phyloP scores from a whole-genome alignment of 306 rosid genomes.

The Neltuma alba region DNA sequence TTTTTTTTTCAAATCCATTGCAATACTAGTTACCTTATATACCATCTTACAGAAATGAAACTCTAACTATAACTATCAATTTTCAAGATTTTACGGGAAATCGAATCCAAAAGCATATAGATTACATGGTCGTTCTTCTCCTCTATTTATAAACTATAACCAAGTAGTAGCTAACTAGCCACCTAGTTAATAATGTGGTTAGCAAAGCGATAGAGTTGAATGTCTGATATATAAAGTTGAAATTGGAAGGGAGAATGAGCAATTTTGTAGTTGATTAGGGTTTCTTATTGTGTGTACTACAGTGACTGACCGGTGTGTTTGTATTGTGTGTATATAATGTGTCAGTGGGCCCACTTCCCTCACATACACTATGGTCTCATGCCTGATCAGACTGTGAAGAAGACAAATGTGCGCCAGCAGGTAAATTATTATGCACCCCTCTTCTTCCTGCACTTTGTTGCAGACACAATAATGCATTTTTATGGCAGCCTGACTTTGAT shows the following conservation, averaged over 20 bases:
- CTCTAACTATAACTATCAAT: not conserved
- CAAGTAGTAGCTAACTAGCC: not conserved
- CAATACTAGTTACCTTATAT: not conserved
- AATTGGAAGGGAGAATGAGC: not conserved
- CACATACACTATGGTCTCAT: conserved; percentile 95
- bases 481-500: conserved; percentile 10
- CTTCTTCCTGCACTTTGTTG: conserved; percentile 36
- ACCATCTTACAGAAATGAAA: too few relatives aligned
- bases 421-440: conserved; percentile 45
- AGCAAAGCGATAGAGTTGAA: not conserved
- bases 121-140: too few relatives aligned
- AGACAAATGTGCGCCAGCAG: conserved; percentile 72
- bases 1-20: not conserved
- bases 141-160: not conserved
- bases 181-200: not conserved
- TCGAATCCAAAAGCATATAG: too few relatives aligned
- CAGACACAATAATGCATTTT: conserved; percentile 39
- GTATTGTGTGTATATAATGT: not conserved
- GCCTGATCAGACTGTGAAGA: conserved; percentile 84
- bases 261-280: conserved; percentile 32
- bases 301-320: not conserved
- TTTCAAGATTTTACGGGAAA: not conserved
- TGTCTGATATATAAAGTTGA: not conserved
- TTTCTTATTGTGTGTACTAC: not conserved
- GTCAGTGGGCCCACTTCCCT: conserved; percentile 99